These are phyloP conservation scores for Trichophyton rubrum DNA, from an alignment of 2,329 filamentous ascomycete species.

Conservation along the genomic window DNA sequence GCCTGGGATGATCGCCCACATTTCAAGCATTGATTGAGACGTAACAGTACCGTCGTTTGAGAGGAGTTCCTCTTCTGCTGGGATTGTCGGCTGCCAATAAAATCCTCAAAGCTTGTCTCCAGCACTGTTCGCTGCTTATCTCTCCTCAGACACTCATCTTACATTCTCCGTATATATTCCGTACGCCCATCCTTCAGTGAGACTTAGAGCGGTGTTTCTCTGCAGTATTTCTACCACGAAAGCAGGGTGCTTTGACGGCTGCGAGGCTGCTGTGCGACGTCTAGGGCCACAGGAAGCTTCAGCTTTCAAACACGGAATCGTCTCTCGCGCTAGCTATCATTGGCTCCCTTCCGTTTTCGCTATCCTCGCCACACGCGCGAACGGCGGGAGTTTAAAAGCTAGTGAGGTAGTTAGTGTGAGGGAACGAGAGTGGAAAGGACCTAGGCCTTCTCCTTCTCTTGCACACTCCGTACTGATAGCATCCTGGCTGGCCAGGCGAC, in stretches of 20 bases:
- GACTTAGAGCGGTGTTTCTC: too few relatives aligned
- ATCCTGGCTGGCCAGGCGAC: background rate
- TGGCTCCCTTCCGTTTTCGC: background rate
- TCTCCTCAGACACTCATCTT: background rate
- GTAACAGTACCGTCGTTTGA: background rate
- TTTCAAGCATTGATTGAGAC: background rate
- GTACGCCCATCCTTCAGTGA: too few relatives aligned
- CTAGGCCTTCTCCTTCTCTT: background rate
- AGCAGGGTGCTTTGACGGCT: background rate
- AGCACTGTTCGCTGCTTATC: background rate
- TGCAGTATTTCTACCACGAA: too few relatives aligned
- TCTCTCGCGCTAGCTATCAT: background rate
- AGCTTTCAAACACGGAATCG: background rate
- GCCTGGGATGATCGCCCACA: background rate
- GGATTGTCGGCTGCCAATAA: background rate
- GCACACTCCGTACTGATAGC: background rate
- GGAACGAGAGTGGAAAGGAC: background rate
- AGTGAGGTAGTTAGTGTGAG: background rate
- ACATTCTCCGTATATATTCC: too few relatives aligned
- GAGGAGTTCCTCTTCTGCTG: background rate
- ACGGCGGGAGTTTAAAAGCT: background rate
- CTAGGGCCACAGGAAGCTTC: background rate
- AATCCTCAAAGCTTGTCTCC: background rate
- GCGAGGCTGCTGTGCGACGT: background rate
- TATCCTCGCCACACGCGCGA: slow-evolving; percentile 1